Conservation (phyloP, 768 basidiomycete genomes). For the Inosperma sp. region DNA sequence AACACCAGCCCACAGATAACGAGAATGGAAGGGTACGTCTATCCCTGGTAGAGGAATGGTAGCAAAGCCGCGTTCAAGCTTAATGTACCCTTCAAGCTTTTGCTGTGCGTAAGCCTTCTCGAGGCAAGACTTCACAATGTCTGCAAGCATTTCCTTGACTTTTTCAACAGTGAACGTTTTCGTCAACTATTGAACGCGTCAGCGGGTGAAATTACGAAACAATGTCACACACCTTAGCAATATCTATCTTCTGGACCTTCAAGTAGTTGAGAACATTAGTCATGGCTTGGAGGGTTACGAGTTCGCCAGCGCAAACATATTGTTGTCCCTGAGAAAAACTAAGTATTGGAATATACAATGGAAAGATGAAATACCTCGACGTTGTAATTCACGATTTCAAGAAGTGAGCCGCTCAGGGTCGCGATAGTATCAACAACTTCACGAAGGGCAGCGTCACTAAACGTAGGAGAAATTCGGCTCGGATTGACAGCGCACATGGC, state of each 20-base stretch:
- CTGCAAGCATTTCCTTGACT: slow-evolving; percentile 91
- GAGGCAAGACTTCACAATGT: slow-evolving; percentile 83
- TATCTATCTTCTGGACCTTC: slow-evolving; percentile 94
- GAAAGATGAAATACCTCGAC: slow-evolving; percentile 58
- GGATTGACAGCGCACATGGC: slow-evolving; percentile 99
- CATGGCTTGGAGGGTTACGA: slow-evolving; percentile 87
- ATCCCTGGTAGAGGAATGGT: slow-evolving; percentile 95
- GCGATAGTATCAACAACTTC: slow-evolving; percentile 95
- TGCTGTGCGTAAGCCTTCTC: slow-evolving; percentile 74
- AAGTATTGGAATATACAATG: slow-evolving; percentile 7
- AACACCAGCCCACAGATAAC: slow-evolving; percentile 98
- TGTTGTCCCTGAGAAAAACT: slow-evolving; percentile 76
- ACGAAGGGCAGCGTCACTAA: slow-evolving; percentile 92
- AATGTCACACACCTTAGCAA: slow-evolving; percentile 73
- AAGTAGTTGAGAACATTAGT: slow-evolving; percentile 96
- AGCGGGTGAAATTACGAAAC: not conserved
- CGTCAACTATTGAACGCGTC: slow-evolving; percentile 55
- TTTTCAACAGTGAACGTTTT: slow-evolving; percentile 86
- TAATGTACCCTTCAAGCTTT: slow-evolving; percentile 80
- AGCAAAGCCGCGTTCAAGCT: slow-evolving; percentile 94
- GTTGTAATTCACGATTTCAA: slow-evolving; percentile 98
- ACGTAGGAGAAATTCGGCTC: slow-evolving; percentile 87
- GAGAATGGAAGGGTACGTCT: slow-evolving; percentile 99
- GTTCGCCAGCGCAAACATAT: slow-evolving; percentile 98
- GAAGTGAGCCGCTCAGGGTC: slow-evolving; percentile 65